Evolutionary conservation across 2,329 filamentous ascomycete genomes (phyloP), one percentile per base, ranked within the genome.

Genomic region (Aciculosporium take): DNA sequence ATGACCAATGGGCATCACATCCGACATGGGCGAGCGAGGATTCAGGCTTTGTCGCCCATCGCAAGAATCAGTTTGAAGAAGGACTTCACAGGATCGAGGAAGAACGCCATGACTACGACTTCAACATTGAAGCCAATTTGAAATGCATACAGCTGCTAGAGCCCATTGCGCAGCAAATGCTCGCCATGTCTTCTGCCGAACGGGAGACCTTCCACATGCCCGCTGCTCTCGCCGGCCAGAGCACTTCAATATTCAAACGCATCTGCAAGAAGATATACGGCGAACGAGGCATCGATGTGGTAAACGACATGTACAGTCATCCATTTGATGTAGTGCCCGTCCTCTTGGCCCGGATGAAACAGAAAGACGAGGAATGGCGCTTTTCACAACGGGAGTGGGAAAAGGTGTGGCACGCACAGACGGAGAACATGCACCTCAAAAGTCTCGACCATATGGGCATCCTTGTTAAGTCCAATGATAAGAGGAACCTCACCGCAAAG

Each of bases 21-120:
- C 91, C 91, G 3, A 98, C 91, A 0, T 98, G 91, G 91, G 91
- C 89, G 1, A 96, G 89, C 1, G 91, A 98, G 61, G 91, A 98
- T 56, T 94, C 85, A 34, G 91, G 91, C 0, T 98, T 98, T 53
- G 89, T 98, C 45, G 91, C 91, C 10, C 91, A 98, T 63, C 79
- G 89, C 47, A 98, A 98, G 72, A 98, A 98, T 53, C 77, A 82
- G 41, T 94, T 83, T 49, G 91, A 98, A 59, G 91, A 98, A 60
- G 84, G 84, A 25, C 75, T 98, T 7, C 91, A 98, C 57, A 75
- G 91, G 17, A 95, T 98, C 46, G 91, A 98, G 61, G 91, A 98
- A 61, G 91, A 98, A 59, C 83, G 91, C 4, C 91, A 98, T 56
- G 91, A 98, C 56, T 98, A 98, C 53, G 91, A 98, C 60, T 94